A percentile compares a stretch with the other conserved stretches of the same genome.
Evolutionary conservation across 1,284 basidiomycete species (phyloP).

Genomic region (Rugiboletus extremiorientalis): DNA sequence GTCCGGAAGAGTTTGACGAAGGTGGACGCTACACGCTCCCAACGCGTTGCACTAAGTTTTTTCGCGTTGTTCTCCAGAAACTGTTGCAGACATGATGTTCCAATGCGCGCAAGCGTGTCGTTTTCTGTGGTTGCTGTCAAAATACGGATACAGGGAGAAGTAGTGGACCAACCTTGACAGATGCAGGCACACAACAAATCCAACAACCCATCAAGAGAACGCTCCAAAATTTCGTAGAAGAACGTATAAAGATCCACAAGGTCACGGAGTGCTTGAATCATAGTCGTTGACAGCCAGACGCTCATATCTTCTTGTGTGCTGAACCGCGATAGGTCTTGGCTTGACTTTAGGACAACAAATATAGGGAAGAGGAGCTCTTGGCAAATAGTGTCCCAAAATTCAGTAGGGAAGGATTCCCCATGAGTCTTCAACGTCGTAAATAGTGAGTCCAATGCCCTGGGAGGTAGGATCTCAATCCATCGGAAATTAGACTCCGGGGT

Average conservation of each 20-base stretch:
- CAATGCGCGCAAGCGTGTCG: slow-evolving; percentile 96
- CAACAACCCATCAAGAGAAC: slow-evolving; percentile 87
- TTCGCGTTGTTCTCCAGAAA: slow-evolving; percentile 92
- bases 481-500: background rate
- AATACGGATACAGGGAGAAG: background rate
- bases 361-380: slow-evolving; percentile 98
- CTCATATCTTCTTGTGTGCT: slow-evolving; percentile 98
- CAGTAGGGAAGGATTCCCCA: slow-evolving; percentile 82
- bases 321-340: slow-evolving; percentile 89
- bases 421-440: slow-evolving; percentile 94
- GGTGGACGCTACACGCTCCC: slow-evolving; percentile 92
- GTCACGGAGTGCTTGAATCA: slow-evolving; percentile 97
- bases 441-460: slow-evolving; percentile 91
- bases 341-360: slow-evolving; percentile 93
- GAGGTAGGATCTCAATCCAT: slow-evolving; percentile 8
- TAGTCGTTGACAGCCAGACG: slow-evolving; percentile 98
- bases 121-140: slow-evolving; percentile 64
- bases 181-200: slow-evolving; percentile 97
- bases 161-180: slow-evolving; percentile 81
- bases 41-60: slow-evolving; percentile 83
- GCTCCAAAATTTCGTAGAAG: slow-evolving; percentile 92
- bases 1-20: slow-evolving; percentile 97
- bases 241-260: slow-evolving; percentile 96
- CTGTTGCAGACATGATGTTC: slow-evolving; percentile 97
- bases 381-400: slow-evolving; percentile 99